These are phyloP conservation scores for Cladosporium phlei DNA, from an alignment of 2,329 filamentous ascomycete species.

Conservation along the genomic window DNA sequence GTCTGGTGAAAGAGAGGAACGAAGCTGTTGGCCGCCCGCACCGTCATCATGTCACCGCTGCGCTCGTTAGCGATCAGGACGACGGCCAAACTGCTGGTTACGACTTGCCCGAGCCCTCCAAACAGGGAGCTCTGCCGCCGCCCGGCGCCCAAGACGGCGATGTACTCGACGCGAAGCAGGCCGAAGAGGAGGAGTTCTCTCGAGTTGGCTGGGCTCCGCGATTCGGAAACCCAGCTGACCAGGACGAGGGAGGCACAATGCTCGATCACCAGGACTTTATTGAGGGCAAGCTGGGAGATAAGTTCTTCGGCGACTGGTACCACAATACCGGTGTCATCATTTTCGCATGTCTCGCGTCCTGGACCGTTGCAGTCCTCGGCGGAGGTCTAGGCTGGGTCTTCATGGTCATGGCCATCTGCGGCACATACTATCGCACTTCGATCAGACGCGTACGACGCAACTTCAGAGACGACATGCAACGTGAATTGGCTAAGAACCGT, in stretches of 20 bases:
- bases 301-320: conserved; percentile 97
- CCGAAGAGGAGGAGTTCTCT: conserved; percentile 32
- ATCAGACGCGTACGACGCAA: conserved; percentile 89
- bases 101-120: conserved; percentile 71
- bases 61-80: conserved; percentile 74
- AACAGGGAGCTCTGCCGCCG: conserved; percentile 60
- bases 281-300: conserved; percentile 78
- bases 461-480: conserved; percentile 87
- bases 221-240: conserved; percentile 64
- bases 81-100: conserved; percentile 65
- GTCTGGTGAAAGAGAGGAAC: conserved; percentile 59
- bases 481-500: conserved; percentile 80
- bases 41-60: conserved; percentile 59
- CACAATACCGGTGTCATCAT: conserved; percentile 93
- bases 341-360: conserved; percentile 85
- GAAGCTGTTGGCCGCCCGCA: conserved; percentile 21
- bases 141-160: conserved; percentile 44
- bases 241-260: conserved; percentile 56
- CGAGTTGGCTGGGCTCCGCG: conserved; percentile 82
- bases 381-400: conserved; percentile 92
- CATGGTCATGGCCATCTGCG: conserved; percentile 84
- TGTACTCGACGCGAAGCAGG: conserved; percentile 2
- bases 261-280: conserved; percentile 85
- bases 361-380: conserved; percentile 82
- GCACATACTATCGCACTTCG: conserved; percentile 95